A percentile compares a stretch with the other conserved stretches of the same genome.
phyloP scores from a whole-genome alignment of 73 alveolate species.

The Symbiodinium pilosum region DNA sequence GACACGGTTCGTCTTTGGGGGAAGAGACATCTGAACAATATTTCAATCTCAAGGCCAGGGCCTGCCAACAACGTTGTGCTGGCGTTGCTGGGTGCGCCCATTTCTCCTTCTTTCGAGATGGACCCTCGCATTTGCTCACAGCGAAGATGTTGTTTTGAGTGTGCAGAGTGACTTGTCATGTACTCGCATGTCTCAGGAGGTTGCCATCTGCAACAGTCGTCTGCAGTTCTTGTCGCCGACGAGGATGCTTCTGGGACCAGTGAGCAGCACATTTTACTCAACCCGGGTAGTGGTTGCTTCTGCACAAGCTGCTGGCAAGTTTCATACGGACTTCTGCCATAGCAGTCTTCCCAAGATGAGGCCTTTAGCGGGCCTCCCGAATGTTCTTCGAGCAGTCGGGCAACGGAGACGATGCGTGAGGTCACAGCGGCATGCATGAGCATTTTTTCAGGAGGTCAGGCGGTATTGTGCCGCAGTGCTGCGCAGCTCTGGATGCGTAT shows the following conservation, averaged over 20 bases:
- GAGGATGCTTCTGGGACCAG: background rate
- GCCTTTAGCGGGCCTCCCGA: background rate
- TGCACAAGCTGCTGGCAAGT: too few species aligned
- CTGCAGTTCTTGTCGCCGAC: background rate
- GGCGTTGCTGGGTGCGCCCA: background rate
- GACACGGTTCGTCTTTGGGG: too few species aligned
- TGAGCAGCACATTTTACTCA: too few species aligned
- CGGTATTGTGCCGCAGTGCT: too few species aligned
- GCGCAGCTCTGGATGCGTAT: too few species aligned
- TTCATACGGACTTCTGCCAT: too few species aligned
- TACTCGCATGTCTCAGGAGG: background rate
- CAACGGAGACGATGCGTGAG: background rate
- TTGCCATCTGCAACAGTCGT: background rate
- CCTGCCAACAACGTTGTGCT: conserved; percentile 10
- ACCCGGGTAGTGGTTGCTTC: too few species aligned
- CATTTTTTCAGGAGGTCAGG: too few species aligned
- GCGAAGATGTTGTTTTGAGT: background rate
- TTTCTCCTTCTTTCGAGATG: conserved; percentile 2
- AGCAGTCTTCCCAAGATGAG: too few species aligned
- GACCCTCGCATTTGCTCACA: background rate
- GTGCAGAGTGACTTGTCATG: background rate
- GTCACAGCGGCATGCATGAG: too few species aligned
- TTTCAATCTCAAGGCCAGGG: too few species aligned
- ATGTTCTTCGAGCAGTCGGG: background rate
- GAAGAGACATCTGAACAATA: too few species aligned